Evolutionary conservation across 495 filamentous ascomycete genomes (phyloP).

Genomic region (Hypoxylon lienhwacheense): DNA sequence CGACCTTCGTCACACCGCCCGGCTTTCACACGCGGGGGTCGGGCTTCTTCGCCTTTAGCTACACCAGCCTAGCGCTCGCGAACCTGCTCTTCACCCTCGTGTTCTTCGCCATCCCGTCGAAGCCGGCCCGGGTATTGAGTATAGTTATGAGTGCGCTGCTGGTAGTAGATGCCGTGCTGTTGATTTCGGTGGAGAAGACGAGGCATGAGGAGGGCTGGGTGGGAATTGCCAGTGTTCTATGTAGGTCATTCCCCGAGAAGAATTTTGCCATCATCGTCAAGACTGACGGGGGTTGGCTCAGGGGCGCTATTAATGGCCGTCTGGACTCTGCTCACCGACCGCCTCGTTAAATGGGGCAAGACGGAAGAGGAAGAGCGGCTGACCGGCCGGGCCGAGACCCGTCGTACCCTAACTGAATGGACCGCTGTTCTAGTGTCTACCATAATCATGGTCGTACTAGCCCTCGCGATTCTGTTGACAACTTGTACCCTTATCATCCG

Average conservation of each 20-base stretch:
- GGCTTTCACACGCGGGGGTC: constrained; percentile 82
- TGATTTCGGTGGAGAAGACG: constrained; percentile 68
- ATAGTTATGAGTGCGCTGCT: constrained; percentile 70
- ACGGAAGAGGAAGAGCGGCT: constrained; percentile 87
- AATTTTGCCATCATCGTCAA: constrained; percentile 49
- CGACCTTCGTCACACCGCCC: constrained; percentile 85
- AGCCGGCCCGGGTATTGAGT: constrained; percentile 69
- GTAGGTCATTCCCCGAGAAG: constrained; percentile 52
- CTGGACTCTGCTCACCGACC: constrained; percentile 48
- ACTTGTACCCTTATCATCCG: constrained; percentile 78
- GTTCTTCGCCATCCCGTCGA: constrained; percentile 84
- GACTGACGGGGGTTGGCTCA: no score
- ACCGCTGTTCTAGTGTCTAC: constrained; percentile 75
- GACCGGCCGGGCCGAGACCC: constrained; percentile 85
- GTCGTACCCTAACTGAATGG: constrained; percentile 83
- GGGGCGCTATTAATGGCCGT: constrained; percentile 50
- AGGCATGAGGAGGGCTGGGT: constrained; percentile 87
- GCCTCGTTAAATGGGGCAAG: constrained; percentile 89
- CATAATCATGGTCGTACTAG: constrained; percentile 65
- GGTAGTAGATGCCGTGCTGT: constrained; percentile 75
- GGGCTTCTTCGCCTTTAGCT: constrained; percentile 86
- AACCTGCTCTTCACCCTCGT: constrained; percentile 76
- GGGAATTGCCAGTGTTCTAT: constrained; percentile 80
- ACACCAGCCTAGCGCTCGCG: constrained; percentile 68
- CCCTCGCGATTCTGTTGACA: constrained; percentile 67